Conservation (phyloP, 169 alveolate genomes). For the Plasmodium gallinaceum region DNA sequence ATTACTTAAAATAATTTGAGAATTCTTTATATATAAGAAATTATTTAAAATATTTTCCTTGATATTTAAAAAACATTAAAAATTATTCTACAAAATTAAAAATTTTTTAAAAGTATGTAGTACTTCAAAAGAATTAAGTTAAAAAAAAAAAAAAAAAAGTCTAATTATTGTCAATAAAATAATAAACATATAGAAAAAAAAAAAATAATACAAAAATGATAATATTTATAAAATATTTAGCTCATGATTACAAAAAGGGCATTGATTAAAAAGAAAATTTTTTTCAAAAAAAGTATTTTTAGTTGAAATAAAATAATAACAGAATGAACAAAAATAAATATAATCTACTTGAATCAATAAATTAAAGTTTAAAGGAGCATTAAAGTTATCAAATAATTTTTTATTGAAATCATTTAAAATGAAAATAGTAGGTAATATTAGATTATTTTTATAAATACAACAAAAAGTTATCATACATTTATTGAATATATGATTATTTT, state of each 20-base stretch:
- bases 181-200: too few relatives aligned
- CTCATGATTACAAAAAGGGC: slow-evolving; percentile 64
- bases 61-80: too few relatives aligned
- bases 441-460: slow-evolving; percentile 53
- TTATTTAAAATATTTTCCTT: too few relatives aligned
- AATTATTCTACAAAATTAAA: too few relatives aligned
- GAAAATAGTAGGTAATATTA: slow-evolving; percentile 33
- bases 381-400: slow-evolving; percentile 7
- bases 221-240: slow-evolving; percentile 9
- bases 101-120: too few relatives aligned
- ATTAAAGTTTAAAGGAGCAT: slow-evolving; percentile 10
- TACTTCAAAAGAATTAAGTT: too few relatives aligned
- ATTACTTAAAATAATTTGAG: too few relatives aligned
- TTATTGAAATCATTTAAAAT: slow-evolving; percentile 14
- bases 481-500: slow-evolving; percentile 55
- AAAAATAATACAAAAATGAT: too few relatives aligned
- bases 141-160: too few relatives aligned
- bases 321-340: slow-evolving; percentile 48
- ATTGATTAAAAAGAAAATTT: slow-evolving; percentile 30
- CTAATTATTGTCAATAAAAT: too few relatives aligned
- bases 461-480: slow-evolving; percentile 68
- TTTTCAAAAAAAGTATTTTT: slow-evolving; percentile 26
- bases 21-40: too few relatives aligned
- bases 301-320: slow-evolving; percentile 52
- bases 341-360: background rate